Conservation (phyloP, 257 asterid species). For the Lavandula angustifolia region DNA sequence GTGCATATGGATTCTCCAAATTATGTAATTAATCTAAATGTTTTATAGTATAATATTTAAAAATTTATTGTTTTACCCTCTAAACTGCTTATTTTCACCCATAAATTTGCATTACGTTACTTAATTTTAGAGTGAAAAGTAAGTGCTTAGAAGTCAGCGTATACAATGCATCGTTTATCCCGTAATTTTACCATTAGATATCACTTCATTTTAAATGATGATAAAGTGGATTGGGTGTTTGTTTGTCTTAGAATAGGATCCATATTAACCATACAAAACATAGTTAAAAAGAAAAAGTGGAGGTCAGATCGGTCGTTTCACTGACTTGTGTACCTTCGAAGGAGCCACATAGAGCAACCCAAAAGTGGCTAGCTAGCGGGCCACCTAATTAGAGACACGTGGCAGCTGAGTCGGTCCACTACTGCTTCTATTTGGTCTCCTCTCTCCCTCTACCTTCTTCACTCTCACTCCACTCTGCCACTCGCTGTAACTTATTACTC, state of each 20-base stretch:
- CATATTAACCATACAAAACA: not conserved
- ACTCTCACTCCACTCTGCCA: slow-evolving; percentile 12
- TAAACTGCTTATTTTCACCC: no score
- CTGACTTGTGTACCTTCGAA: slow-evolving; percentile 31
- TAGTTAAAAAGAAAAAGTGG: not conserved
- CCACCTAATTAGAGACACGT: slow-evolving; percentile 30
- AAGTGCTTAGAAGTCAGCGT: no score
- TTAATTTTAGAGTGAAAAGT: no score
- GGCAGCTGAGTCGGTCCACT: slow-evolving; percentile 8
- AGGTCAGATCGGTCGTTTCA: slow-evolving; percentile 31
- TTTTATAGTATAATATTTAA: no score
- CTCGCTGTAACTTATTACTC: not conserved
- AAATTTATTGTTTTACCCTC: no score
- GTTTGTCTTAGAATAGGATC: not conserved
- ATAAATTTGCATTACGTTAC: no score
- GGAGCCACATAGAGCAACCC: slow-evolving; percentile 31
- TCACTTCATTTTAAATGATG: not conserved
- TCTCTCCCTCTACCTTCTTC: slow-evolving; percentile 8
- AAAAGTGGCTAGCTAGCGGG: slow-evolving; percentile 26
- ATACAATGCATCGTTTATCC: no score
- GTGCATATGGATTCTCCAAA: no score
- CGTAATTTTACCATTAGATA: no score
- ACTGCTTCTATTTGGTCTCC: slow-evolving; percentile 6
- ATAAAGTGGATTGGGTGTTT: not conserved
- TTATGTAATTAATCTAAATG: no score